Percentiles rank a stretch among this genome's conserved stretches.
phyloP scores from a whole-genome alignment of 805 yeast genomes.

The Candida nitratophila region DNA sequence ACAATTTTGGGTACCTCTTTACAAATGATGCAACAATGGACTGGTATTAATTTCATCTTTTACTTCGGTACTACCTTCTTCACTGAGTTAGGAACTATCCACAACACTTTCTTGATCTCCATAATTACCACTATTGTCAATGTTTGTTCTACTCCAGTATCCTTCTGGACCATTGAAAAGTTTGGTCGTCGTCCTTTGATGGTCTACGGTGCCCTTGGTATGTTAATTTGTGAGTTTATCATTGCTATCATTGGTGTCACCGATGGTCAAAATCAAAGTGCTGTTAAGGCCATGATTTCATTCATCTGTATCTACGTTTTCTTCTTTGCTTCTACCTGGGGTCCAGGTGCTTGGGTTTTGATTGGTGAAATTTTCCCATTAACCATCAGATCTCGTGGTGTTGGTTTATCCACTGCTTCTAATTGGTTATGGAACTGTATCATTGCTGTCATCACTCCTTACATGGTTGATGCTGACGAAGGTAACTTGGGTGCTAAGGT shows the following conservation, averaged over 20 bases:
- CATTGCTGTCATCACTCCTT: slow-evolving; percentile 72
- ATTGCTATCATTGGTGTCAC: slow-evolving; percentile 38
- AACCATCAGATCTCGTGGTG: slow-evolving; percentile 67
- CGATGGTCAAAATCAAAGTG: slow-evolving; percentile 19
- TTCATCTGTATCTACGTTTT: slow-evolving; percentile 58
- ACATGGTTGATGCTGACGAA: slow-evolving; percentile 56
- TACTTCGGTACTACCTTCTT: slow-evolving; percentile 70
- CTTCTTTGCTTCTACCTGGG: slow-evolving; percentile 80
- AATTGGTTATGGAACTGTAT: slow-evolving; percentile 77
- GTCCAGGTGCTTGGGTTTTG: slow-evolving; percentile 71
- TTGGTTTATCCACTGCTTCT: slow-evolving; percentile 64
- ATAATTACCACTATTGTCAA: slow-evolving; percentile 49
- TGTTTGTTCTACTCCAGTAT: slow-evolving; percentile 46
- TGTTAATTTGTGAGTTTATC: slow-evolving; percentile 49
- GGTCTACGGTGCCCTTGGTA: slow-evolving; percentile 43
- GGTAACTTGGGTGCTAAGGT: slow-evolving; percentile 59
- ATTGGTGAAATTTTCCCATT: slow-evolving; percentile 61
- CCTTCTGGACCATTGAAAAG: slow-evolving; percentile 45
- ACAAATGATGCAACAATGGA: slow-evolving; percentile 61
- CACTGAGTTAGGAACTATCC: slow-evolving; percentile 39
- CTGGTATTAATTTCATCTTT: slow-evolving; percentile 72
- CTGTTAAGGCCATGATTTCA: slow-evolving; percentile 28
- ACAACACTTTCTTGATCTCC: slow-evolving; percentile 44
- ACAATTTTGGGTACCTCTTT: slow-evolving; percentile 35
- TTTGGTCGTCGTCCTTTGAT: slow-evolving; percentile 51